Conservation (phyloP, 805 yeast species). For the Candida khao-thaluensis region DNA sequence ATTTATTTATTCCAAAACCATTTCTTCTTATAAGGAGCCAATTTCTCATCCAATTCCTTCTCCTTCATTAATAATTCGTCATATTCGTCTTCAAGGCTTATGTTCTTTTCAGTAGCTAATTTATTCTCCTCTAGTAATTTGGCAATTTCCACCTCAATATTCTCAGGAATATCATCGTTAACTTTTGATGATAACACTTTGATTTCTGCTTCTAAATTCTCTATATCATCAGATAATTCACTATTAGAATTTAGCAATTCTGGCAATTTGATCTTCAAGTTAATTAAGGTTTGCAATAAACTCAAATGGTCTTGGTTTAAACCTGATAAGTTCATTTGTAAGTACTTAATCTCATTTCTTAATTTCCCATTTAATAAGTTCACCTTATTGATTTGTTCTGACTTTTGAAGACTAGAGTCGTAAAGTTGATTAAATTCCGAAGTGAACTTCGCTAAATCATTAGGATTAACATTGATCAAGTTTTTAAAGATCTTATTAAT, state of each 20-base stretch:
- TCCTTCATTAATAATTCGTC: conserved; percentile 13
- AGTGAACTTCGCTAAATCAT: conserved; percentile 65
- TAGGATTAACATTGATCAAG: conserved; percentile 75
- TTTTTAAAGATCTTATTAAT: conserved; percentile 76
- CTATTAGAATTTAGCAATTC: conserved; percentile 72
- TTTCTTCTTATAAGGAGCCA: conserved; percentile 13
- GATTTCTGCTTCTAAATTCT: conserved; percentile 25
- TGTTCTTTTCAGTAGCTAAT: conserved; percentile 37
- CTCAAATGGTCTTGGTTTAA: conserved; percentile 82
- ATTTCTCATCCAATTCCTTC: conserved; percentile 11
- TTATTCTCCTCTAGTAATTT: conserved; percentile 37
- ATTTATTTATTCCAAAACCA: conserved; percentile 14
- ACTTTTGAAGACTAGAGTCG: conserved; percentile 60
- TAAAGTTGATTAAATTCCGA: conserved; percentile 77
- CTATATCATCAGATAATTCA: conserved; percentile 51
- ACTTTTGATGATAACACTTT: conserved; percentile 45
- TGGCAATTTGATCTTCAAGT: conserved; percentile 72
- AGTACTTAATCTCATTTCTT: conserved; percentile 66
- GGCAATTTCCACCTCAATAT: conserved; percentile 37
- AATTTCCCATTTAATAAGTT: conserved; percentile 68
- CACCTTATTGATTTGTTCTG: conserved; percentile 58
- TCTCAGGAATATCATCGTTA: conserved; percentile 28
- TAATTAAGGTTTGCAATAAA: conserved; percentile 84
- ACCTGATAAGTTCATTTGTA: conserved; percentile 66
- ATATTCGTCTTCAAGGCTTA: conserved; percentile 39